These are phyloP conservation scores for Dactylellina cionopaga DNA, from an alignment of 2,329 filamentous ascomycete genomes.

Conservation along the genomic window DNA sequence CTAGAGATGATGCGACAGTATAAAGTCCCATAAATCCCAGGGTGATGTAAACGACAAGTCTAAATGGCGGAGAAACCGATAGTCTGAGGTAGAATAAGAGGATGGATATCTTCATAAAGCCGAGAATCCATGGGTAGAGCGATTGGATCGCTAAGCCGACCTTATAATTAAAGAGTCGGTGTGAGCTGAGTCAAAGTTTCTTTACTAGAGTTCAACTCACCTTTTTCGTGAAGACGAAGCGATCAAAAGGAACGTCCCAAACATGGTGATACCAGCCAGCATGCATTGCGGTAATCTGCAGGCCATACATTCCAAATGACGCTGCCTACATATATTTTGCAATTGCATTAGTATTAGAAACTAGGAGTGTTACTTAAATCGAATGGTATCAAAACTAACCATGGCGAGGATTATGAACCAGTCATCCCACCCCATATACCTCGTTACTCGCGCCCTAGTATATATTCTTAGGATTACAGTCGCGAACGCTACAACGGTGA, in stretches of 20 bases:
- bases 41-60: conserved; percentile 29
- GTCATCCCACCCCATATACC: conserved; percentile 47
- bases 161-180: neutral
- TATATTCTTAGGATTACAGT: conserved; percentile 32
- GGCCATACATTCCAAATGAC: conserved; percentile 21
- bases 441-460: conserved; percentile 20
- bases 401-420: conserved; percentile 44
- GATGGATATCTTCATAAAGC: conserved; percentile 46
- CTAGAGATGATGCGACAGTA: conserved; percentile 27
- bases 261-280: conserved; percentile 33
- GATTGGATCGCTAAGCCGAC: conserved; percentile 28
- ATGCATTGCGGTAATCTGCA: conserved; percentile 24
- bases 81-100: conserved; percentile 37
- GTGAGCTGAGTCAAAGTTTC: neutral
- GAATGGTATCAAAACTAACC: neutral
- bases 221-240: conserved; percentile 33
- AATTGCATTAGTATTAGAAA: neutral
- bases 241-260: conserved; percentile 30
- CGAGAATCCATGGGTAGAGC: conserved; percentile 41
- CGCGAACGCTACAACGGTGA: conserved; percentile 9
- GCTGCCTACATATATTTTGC: neutral
- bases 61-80: conserved; percentile 29
- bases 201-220: neutral
- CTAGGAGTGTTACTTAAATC: too few species aligned
- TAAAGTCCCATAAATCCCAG: conserved; percentile 31